These are phyloP conservation scores for Plasmodium yoelii DNA, from an alignment of 169 alveolate species.

Conservation along the genomic window DNA sequence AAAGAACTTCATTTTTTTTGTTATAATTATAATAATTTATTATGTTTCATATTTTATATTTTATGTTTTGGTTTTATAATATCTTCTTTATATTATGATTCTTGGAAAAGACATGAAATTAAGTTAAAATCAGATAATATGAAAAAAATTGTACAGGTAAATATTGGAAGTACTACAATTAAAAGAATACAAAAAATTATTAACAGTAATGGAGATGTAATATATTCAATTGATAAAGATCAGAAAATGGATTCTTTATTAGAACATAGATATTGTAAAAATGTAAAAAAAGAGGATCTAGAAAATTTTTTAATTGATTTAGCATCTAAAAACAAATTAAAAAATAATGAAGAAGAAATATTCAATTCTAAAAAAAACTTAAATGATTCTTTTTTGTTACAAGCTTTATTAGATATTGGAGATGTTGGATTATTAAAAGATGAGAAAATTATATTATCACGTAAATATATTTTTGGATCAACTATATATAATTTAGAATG, in stretches of 20 bases:
- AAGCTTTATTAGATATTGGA: conserved; percentile 43
- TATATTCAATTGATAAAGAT: conserved; percentile 35
- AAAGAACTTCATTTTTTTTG: conserved; percentile 33
- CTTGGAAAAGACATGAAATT: conserved; percentile 68
- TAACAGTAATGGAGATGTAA: conserved; percentile 40
- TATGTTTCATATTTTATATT: conserved; percentile 54
- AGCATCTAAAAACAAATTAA: conserved; percentile 9
- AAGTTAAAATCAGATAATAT: conserved; percentile 15
- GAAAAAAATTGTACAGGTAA: conserved; percentile 17
- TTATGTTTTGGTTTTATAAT: conserved; percentile 34
- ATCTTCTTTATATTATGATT: conserved; percentile 40
- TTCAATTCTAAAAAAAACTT: conserved; percentile 3
- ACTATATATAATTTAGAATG: conserved; percentile 73
- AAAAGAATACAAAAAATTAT: conserved; percentile 39
- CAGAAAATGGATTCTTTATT: conserved; percentile 31
- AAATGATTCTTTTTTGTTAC: conserved; percentile 8
- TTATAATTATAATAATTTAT: conserved; percentile 30
- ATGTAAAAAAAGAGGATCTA: neutral
- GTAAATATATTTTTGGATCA: conserved; percentile 66
- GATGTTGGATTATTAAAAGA: conserved; percentile 68
- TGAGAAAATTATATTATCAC: conserved; percentile 23
- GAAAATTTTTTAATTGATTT: conserved; percentile 8
- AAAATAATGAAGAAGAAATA: neutral
- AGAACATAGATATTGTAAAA: conserved; percentile 11
- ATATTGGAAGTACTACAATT: conserved; percentile 60